These are phyloP conservation scores for Penicillium sp. DNA, from an alignment of 2,329 filamentous ascomycete species.

Conservation along the genomic window DNA sequence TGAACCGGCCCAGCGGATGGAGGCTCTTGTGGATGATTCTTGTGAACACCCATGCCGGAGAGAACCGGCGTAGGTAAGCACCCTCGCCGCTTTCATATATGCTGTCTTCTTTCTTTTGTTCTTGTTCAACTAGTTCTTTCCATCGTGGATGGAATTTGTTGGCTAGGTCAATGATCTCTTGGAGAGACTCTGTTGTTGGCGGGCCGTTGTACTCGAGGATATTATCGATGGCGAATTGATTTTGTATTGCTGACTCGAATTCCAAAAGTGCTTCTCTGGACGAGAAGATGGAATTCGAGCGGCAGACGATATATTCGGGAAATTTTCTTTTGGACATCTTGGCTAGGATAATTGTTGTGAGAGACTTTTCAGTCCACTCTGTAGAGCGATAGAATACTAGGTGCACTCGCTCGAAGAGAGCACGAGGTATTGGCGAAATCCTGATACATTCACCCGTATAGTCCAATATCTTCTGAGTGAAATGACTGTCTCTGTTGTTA, in stretches of 20 bases:
- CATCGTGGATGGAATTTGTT: slow-evolving; percentile 78
- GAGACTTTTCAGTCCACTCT: slow-evolving; percentile 94
- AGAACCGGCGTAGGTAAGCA: slow-evolving; percentile 84
- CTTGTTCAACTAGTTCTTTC: slow-evolving; percentile 69
- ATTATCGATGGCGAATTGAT: slow-evolving; percentile 77
- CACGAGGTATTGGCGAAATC: slow-evolving; percentile 68
- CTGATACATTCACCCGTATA: slow-evolving; percentile 81
- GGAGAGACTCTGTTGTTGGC: slow-evolving; percentile 63
- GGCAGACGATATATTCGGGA: slow-evolving; percentile 83
- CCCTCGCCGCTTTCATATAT: slow-evolving; percentile 82
- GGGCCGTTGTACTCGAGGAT: slow-evolving; percentile 77
- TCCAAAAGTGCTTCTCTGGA: slow-evolving; percentile 75
- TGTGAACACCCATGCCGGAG: slow-evolving; percentile 89
- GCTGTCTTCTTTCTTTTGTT: slow-evolving; percentile 72
- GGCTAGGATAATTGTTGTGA: slow-evolving; percentile 91
- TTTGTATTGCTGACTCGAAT: slow-evolving; percentile 81
- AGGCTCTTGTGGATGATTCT: slow-evolving; percentile 87
- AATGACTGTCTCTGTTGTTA: slow-evolving; percentile 70
- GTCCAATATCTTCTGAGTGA: slow-evolving; percentile 71
- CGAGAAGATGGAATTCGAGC: slow-evolving; percentile 83
- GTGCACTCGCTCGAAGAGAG: slow-evolving; percentile 90
- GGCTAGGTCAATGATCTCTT: slow-evolving; percentile 69
- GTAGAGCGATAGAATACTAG: slow-evolving; percentile 94
- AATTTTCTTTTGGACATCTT: slow-evolving; percentile 87
- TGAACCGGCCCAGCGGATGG: slow-evolving; percentile 75